Evolutionary conservation across 345 rosid species (phyloP).

Genomic region (Moricandia arvensis): DNA sequence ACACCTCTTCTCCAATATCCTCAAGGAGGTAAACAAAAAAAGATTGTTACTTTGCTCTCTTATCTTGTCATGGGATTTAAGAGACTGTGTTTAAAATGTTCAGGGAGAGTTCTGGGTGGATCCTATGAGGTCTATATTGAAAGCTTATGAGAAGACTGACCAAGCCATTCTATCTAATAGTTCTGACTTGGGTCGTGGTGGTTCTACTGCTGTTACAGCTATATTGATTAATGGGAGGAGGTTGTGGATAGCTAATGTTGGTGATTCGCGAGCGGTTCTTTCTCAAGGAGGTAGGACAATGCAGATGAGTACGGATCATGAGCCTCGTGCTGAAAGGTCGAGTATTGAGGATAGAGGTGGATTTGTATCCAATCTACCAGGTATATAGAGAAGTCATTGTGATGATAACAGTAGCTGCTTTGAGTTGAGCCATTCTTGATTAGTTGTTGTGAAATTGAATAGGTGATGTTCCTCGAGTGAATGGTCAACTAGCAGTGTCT

Average conservation of each 20-base stretch:
- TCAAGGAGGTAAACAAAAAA: slow-evolving; percentile 58
- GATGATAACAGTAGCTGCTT: background rate
- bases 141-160: slow-evolving; percentile 79
- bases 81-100: background rate
- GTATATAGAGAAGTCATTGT: slow-evolving; percentile 31
- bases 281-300: slow-evolving; percentile 47
- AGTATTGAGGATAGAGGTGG: slow-evolving; percentile 80
- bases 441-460: background rate
- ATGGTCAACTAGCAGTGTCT: slow-evolving; percentile 83
- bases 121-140: slow-evolving; percentile 57
- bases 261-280: slow-evolving; percentile 71
- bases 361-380: slow-evolving; percentile 88
- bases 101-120: slow-evolving; percentile 79
- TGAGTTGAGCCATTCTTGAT: background rate
- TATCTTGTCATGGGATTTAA: background rate
- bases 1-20: slow-evolving; percentile 61
- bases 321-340: slow-evolving; percentile 67
- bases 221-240: slow-evolving; percentile 56
- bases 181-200: slow-evolving; percentile 73
- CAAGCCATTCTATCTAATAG: slow-evolving; percentile 65
- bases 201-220: slow-evolving; percentile 86
- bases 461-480: slow-evolving; percentile 89
- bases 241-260: slow-evolving; percentile 73
- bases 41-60: background rate
- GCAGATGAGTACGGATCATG: slow-evolving; percentile 72